These are phyloP conservation scores for Verticillium klebahnii DNA, from an alignment of 2,329 filamentous ascomycete species.

Conservation along the genomic window DNA sequence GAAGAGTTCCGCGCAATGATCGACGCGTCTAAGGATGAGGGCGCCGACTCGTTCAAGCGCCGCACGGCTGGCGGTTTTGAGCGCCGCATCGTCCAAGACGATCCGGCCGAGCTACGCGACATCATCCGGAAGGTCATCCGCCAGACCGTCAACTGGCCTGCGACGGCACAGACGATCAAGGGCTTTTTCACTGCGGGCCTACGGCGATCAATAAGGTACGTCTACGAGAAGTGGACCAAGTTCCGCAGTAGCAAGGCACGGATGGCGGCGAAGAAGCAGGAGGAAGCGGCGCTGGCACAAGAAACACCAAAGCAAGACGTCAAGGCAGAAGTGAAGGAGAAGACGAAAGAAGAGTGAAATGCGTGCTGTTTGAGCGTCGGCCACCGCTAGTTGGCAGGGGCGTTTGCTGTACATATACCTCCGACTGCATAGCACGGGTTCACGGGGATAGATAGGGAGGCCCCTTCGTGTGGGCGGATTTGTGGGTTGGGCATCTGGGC, in stretches of 20 bases:
- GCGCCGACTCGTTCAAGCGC: conserved; percentile 60
- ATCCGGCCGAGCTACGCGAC: conserved; percentile 59
- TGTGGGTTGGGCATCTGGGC: not conserved
- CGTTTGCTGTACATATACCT: not conserved
- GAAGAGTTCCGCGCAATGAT: conserved; percentile 84
- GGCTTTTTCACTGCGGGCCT: conserved; percentile 75
- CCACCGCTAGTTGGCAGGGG: not conserved
- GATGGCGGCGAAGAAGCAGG: conserved; percentile 12
- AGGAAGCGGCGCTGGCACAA: not conserved
- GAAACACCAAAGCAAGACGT: not conserved
- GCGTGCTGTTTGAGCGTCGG: not conserved
- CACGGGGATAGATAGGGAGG: not conserved
- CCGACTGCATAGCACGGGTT: not conserved
- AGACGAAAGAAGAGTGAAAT: not conserved
- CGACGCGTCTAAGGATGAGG: conserved; percentile 66
- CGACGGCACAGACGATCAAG: conserved; percentile 82
- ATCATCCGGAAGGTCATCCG: conserved; percentile 74
- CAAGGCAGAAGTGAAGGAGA: not conserved
- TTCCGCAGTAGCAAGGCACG: conserved; percentile 42
- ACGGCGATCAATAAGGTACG: conserved; percentile 65
- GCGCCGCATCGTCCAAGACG: conserved; percentile 70
- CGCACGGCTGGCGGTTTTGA: conserved; percentile 83
- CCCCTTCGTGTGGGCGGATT: not conserved
- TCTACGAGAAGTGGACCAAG: conserved; percentile 76
- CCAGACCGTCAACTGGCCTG: conserved; percentile 89